phyloP scores from a whole-genome alignment of 208 protist species.

The Leishmania gerbilli region DNA sequence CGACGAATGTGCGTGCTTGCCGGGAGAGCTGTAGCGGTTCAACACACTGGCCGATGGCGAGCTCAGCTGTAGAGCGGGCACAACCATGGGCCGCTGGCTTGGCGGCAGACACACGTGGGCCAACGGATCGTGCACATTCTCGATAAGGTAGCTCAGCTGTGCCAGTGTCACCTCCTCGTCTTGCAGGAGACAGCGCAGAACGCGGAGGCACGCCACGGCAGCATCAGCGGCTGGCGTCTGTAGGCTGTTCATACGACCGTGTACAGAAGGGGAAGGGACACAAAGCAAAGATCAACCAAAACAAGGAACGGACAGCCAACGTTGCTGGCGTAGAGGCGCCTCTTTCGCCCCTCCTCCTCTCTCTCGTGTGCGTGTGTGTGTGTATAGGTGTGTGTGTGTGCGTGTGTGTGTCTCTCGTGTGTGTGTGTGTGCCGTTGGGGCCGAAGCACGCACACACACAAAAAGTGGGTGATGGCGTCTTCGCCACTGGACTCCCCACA shows the following conservation, averaged over 20 bases:
- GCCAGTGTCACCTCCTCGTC: constrained; percentile 50
- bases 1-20: constrained; percentile 1
- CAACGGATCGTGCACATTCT: constrained; percentile 53
- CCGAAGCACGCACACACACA: no score
- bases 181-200: constrained; percentile 61
- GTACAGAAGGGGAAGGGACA: neutral
- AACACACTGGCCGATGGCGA: neutral
- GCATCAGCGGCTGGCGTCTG: constrained; percentile 14
- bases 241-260: constrained; percentile 14
- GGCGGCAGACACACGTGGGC: constrained; percentile 27
- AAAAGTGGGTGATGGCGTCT: neutral
- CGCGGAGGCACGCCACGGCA: constrained; percentile 41
- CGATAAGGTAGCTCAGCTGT: constrained; percentile 73
- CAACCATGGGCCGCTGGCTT: constrained; percentile 18
- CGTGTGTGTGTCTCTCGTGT: no score
- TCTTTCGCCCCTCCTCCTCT: neutral
- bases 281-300: neutral
- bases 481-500: neutral
- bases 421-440: neutral
- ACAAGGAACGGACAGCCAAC: neutral
- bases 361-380: neutral
- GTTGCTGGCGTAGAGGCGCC: neutral
- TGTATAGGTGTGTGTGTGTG: neutral
- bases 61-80: neutral
- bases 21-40: neutral